phyloP scores from a whole-genome alignment of 305 asterid species.

The Solanum chacoense region DNA sequence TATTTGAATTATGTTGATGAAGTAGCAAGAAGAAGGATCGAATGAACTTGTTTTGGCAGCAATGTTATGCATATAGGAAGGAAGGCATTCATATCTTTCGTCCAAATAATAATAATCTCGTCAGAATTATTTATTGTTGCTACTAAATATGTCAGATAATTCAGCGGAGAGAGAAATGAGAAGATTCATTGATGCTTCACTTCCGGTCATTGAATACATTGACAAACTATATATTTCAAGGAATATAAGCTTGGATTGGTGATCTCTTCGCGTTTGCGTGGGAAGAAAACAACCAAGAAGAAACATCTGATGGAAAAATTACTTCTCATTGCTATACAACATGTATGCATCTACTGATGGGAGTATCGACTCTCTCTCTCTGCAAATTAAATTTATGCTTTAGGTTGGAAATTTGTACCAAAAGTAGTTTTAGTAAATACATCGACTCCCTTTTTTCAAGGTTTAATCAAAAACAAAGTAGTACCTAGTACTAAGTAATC shows the following conservation, averaged over 20 bases:
- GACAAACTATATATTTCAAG: constrained; percentile 55
- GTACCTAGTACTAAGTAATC: neutral
- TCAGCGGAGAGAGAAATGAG: constrained; percentile 67
- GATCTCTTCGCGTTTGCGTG: constrained; percentile 4
- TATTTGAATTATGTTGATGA: neutral
- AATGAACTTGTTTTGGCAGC: neutral
- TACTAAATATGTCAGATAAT: constrained; percentile 27
- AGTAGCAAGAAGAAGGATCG: neutral
- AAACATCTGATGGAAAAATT: neutral
- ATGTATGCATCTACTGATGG: neutral
- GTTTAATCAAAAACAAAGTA: neutral
- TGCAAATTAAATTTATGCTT: neutral
- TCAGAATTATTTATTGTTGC: neutral
- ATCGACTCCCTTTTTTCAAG: neutral
- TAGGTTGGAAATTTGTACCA: neutral
- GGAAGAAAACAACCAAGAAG: neutral
- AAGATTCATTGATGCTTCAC: constrained; percentile 64
- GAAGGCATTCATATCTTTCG: neutral
- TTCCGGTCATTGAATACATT: constrained; percentile 62
- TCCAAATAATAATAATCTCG: neutral
- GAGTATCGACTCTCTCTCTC: neutral
- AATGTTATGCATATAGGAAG: neutral
- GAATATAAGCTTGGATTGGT: constrained; percentile 73
- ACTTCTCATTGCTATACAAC: neutral
- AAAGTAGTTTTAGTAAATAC: neutral